phyloP scores from a whole-genome alignment of 176 grass and related monocot species.

The Alopecurus myosuroides region DNA sequence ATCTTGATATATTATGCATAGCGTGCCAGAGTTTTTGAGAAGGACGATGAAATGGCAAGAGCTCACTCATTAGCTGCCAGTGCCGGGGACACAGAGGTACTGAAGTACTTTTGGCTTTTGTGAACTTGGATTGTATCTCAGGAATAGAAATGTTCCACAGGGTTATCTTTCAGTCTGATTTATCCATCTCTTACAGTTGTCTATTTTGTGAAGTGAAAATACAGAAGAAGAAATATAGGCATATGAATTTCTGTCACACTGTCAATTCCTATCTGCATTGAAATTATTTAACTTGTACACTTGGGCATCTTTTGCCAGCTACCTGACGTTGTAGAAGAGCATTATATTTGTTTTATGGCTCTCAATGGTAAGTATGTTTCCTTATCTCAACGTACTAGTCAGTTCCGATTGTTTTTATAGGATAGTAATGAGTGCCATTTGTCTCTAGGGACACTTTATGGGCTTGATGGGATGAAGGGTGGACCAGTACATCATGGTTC shows the following conservation, averaged over 20 bases:
- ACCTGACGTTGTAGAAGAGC: constrained; percentile 27
- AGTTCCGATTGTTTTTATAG: neutral
- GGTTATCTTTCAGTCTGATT: neutral
- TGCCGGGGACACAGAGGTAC: constrained; percentile 72
- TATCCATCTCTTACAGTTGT: neutral
- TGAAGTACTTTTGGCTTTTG: neutral
- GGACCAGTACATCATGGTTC: constrained; percentile 20
- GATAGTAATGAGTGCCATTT: neutral
- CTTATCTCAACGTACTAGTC: neutral
- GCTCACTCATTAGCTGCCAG: constrained; percentile 73
- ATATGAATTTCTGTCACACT: neutral
- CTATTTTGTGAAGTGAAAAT: neutral
- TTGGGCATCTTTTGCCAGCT: neutral
- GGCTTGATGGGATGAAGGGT: constrained; percentile 41
- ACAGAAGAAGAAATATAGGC: neutral
- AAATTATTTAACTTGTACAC: neutral
- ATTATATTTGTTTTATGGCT: constrained; percentile 29
- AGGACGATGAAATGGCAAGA: constrained; percentile 68
- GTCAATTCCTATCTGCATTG: neutral
- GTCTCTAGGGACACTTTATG: constrained; percentile 35
- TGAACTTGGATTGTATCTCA: neutral
- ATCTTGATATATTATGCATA: constrained; percentile 23
- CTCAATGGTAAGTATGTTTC: neutral
- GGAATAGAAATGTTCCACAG: neutral
- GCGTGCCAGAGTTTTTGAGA: constrained; percentile 69